These are phyloP conservation scores for Ehretia macrophylla DNA, from an alignment of 257 asterid species.

Conservation along the genomic window DNA sequence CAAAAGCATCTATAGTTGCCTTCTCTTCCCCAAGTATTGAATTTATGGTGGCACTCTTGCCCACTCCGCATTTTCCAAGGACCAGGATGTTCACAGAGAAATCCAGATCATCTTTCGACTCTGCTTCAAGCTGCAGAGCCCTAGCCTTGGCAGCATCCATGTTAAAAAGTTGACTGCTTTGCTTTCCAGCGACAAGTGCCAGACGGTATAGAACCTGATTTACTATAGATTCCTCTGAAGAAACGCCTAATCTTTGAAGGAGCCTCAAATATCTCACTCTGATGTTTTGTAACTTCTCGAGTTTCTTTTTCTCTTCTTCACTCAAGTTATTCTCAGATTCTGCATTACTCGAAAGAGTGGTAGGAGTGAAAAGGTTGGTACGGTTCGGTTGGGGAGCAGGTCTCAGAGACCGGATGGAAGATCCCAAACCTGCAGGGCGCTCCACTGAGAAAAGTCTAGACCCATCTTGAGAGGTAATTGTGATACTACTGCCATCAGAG, in stretches of 20 bases:
- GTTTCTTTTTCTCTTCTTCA: slow-evolving; percentile 83
- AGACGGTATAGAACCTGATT: slow-evolving; percentile 80
- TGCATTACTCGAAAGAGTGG: slow-evolving; percentile 37
- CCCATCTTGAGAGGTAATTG: slow-evolving; percentile 84
- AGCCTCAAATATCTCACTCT: slow-evolving; percentile 90
- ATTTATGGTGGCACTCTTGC: slow-evolving; percentile 88
- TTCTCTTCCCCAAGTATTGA: slow-evolving; percentile 77
- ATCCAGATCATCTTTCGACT: slow-evolving; percentile 48
- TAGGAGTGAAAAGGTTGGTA: slow-evolving; percentile 45
- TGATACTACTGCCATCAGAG: slow-evolving; percentile 61
- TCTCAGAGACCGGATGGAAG: slow-evolving; percentile 76
- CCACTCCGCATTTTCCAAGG: slow-evolving; percentile 93
- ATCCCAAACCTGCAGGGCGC: slow-evolving; percentile 92
- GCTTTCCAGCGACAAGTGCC: slow-evolving; percentile 79
- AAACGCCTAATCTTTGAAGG: slow-evolving; percentile 67
- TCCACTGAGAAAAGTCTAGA: slow-evolving; percentile 90
- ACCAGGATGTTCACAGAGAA: slow-evolving; percentile 73
- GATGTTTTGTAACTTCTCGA: slow-evolving; percentile 72
- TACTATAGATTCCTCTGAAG: slow-evolving; percentile 75
- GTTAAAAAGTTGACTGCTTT: slow-evolving; percentile 54
- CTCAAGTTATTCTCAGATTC: slow-evolving; percentile 62
- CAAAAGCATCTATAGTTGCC: slow-evolving; percentile 65
- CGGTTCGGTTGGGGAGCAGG: slow-evolving; percentile 54
- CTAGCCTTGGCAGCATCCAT: slow-evolving; percentile 69
- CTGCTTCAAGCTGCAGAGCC: slow-evolving; percentile 71